These are phyloP conservation scores for Aspergillus incahuasiensis DNA, from an alignment of 495 filamentous ascomycete genomes.

Conservation along the genomic window DNA sequence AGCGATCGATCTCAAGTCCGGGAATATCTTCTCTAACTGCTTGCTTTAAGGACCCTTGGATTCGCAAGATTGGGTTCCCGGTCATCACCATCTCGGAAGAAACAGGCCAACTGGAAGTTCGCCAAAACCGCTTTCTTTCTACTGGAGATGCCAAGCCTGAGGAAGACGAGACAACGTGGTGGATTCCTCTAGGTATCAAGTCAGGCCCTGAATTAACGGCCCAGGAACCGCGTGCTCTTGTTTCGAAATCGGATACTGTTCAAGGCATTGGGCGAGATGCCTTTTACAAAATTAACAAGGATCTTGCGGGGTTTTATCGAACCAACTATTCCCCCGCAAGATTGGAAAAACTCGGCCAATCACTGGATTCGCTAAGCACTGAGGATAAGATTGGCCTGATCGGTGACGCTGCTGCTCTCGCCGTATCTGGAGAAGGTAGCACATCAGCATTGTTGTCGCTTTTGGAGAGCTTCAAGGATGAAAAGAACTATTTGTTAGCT, in stretches of 20 bases:
- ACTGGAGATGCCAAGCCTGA: conserved; percentile 87
- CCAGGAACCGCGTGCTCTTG: conserved; percentile 54
- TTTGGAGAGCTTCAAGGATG: conserved; percentile 72
- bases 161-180: conserved; percentile 92
- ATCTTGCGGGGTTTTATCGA: conserved; percentile 86
- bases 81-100: conserved; percentile 82
- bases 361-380: conserved; percentile 65
- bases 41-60: conserved; percentile 69
- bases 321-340: conserved; percentile 83
- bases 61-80: conserved; percentile 89
- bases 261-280: conserved; percentile 61
- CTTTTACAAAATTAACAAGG: conserved; percentile 89
- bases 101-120: conserved; percentile 70
- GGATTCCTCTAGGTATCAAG: conserved; percentile 82
- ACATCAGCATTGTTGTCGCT: conserved; percentile 77
- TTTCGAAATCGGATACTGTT: conserved; percentile 68
- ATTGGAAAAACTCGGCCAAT: conserved; percentile 71
- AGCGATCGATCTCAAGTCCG: conserved; percentile 3
- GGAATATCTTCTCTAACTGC: conserved; percentile 13
- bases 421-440: conserved; percentile 76
- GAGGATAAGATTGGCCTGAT: conserved; percentile 90
- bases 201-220: conserved; percentile 39
- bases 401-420: conserved; percentile 87
- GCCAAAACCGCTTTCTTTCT: conserved; percentile 82
- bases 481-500: conserved; percentile 69